These are phyloP conservation scores for Anastatica hierochuntica DNA, from an alignment of 345 rosid species.

Conservation along the genomic window DNA sequence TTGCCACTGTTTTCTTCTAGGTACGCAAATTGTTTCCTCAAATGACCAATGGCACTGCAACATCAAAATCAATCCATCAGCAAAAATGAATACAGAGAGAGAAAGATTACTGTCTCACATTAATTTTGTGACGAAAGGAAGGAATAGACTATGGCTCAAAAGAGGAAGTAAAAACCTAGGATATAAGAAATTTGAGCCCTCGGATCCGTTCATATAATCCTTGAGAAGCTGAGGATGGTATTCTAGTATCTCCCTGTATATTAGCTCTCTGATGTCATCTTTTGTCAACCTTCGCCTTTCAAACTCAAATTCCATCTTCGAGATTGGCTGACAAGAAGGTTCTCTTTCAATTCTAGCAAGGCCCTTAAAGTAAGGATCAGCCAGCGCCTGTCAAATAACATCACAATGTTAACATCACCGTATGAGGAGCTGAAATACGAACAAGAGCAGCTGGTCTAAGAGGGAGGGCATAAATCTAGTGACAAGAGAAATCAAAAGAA, in stretches of 20 bases:
- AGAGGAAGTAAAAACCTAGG: slow-evolving; percentile 52
- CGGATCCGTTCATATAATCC: slow-evolving; percentile 68
- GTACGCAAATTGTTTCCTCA: slow-evolving; percentile 80
- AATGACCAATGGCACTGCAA: slow-evolving; percentile 80
- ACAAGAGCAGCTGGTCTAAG: neutral
- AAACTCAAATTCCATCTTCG: slow-evolving; percentile 88
- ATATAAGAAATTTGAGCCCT: slow-evolving; percentile 71
- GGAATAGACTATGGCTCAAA: neutral
- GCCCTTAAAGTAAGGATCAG: slow-evolving; percentile 91
- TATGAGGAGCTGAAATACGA: neutral
- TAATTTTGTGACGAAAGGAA: too few species aligned
- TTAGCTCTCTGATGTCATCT: slow-evolving; percentile 71
- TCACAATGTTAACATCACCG: neutral
- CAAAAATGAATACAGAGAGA: neutral
- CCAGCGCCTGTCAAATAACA: slow-evolving; percentile 47
- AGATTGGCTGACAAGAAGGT: slow-evolving; percentile 72
- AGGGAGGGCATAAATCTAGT: too few species aligned
- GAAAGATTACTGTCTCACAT: too few species aligned
- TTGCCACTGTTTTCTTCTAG: too few species aligned
- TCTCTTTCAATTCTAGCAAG: slow-evolving; percentile 82
- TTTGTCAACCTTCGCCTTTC: slow-evolving; percentile 81
- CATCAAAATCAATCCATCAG: neutral
- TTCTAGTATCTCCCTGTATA: slow-evolving; percentile 80
- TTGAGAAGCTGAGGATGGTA: too few species aligned
- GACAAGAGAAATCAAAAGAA: too few species aligned